Evolutionary conservation across 2,329 filamentous ascomycete species (phyloP).

Genomic region (Aspergillus arachidicola): DNA sequence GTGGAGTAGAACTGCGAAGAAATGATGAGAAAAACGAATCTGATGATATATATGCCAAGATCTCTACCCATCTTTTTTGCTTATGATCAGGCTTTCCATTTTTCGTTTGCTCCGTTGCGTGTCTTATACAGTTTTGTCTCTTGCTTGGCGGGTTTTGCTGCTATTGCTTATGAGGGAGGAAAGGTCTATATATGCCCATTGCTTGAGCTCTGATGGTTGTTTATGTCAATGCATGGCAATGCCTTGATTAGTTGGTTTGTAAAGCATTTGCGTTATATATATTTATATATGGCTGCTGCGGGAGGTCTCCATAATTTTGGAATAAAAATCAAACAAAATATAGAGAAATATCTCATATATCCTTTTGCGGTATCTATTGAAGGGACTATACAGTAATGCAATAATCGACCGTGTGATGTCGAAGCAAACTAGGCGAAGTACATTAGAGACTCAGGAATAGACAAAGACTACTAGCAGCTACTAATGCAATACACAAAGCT

Average conservation of each 20-base stretch:
- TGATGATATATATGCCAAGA: constrained; percentile 1
- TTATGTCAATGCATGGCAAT: not conserved
- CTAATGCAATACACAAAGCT: too few species aligned
- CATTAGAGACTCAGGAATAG: too few species aligned
- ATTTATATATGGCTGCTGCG: not conserved
- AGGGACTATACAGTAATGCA: not conserved
- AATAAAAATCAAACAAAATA: not conserved
- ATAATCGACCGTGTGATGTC: not conserved
- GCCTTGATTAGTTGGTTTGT: not conserved
- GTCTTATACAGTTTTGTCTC: not conserved
- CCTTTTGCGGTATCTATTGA: not conserved
- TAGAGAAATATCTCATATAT: not conserved
- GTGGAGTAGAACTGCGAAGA: constrained; percentile 46
- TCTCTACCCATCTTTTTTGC: not conserved
- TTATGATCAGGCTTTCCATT: not conserved
- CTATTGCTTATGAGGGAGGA: not conserved
- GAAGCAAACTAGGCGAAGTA: not conserved
- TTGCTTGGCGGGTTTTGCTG: not conserved
- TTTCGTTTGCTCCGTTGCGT: not conserved
- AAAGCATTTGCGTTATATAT: not conserved
- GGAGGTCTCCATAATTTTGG: not conserved
- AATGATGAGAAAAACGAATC: constrained; percentile 12
- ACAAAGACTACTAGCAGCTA: too few species aligned
- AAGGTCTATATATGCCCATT: not conserved
- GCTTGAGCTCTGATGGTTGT: not conserved